Base-by-base conservation (phyloP, 495 filamentous ascomycete genomes). In the Thozetella sp. region DNA sequence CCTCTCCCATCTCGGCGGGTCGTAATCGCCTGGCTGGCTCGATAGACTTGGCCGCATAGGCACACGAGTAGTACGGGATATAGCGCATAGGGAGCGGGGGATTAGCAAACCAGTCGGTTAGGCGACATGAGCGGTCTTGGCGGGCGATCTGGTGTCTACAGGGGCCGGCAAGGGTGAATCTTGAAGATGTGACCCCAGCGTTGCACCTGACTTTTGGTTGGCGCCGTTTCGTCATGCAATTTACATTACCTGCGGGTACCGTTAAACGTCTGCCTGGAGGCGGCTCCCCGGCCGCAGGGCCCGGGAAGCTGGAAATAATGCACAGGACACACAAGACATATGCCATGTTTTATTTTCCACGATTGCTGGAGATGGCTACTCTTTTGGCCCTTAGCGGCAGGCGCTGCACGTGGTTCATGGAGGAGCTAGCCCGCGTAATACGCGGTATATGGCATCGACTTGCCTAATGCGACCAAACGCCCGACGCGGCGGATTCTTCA, bases 231-330 rank as follows among this genome's bases (percentile, higher is more conserved):
- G 43, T 20, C 43, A 48, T 48, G 43, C 43, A 48, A 48, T 13
- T 15, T 48, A 48, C 43, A 48, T 48, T 48, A 13, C 10, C 9
- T 11, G 43, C 43, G 43, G 43, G 43, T 48, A 48, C 43, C 43
- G 43, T 48, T 48, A 48, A 48, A 48, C 43, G 43, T 48, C 43
- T 48, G 43, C 43, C 43, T 48, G 43, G 43, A 48, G 43, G n/a
- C 43, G 43, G 43, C n/a, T 37, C 30, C 30, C 6, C 30, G 30
- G 15, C 30, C 30, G n/a, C n/a, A n/a, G n/a, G n/a, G n/a, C n/a
- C n/a, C n/a, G n/a, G n/a, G n/a, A n/a, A n/a, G n/a, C n/a, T n/a
- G n/a, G n/a, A n/a, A n/a, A n/a, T n/a, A n/a, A n/a, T n/a, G n/a
- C n/a, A n/a, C n/a, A n/a, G n/a, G n/a, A n/a, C n/a, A n/a, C n/a